Base-by-base conservation (phyloP, 1,284 basidiomycete genomes). In the Irpex rosettiformis region DNA sequence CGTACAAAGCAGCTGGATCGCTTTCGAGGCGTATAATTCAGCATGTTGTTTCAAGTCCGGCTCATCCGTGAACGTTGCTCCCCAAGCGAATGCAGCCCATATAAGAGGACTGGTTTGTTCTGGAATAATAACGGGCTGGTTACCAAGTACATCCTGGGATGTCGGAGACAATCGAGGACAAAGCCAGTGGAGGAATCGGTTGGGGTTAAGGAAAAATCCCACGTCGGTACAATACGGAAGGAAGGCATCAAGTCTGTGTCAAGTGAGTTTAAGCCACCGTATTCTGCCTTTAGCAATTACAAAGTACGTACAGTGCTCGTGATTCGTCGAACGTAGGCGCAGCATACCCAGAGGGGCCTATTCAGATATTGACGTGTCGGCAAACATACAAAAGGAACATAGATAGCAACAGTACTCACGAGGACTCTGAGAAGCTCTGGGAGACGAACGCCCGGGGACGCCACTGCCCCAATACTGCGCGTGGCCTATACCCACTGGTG, bases 161-260 rank as follows among this genome's bases (percentile, higher is more conserved):
- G 30, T 28, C 24, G 7, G 53, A 33, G 25, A 47, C 45, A 51
- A 21, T 13, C 54, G 59, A 6, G 33, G 37, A 18, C 21, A 22
- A 8, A 48, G 33, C 57, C 57, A 54, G 52, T 18, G 55, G 42
- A 69, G 57, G 63, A 77, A 72, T 37, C 70, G 68, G 16, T 64
- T 49, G 52, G 63, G 52, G 62, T 75, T 62, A 42, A 79, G 67
- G 62, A 79, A 79, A 54, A 77, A 74, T 7, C 76, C 75, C 52
- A 77, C 65, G 30, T 75, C 72, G 27, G 64, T 63, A 24, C 65
- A 60, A 54, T 73, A 70, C 16, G 65, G 64, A 13, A 73, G 59
- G 63, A 79, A 76, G 16, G 66, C 62, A 25, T 72, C 67, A 27
- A 77, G 62, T 22, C 76, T 78, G 59, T 51, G 43, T 28, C 55